Evolutionary conservation across 2,329 filamentous ascomycete genomes (phyloP).

Genomic region (Penicillium sp.): DNA sequence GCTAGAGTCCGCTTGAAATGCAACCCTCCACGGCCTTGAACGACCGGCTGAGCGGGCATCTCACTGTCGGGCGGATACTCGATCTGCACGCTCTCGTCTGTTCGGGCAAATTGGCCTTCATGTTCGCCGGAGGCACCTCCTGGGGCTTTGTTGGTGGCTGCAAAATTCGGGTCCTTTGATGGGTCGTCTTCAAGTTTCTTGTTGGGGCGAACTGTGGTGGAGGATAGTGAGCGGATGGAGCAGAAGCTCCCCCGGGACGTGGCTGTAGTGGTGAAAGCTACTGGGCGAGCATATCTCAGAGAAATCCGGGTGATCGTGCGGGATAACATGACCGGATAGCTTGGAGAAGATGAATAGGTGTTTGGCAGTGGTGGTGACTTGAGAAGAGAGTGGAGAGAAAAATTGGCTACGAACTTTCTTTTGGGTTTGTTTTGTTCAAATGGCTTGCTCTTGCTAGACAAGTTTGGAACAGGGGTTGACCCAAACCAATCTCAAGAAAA

Average conservation of each 20-base stretch:
- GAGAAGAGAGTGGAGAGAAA: not conserved
- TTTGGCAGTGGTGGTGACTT: no score
- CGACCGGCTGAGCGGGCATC: conserved; percentile 70
- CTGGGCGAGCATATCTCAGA: conserved; percentile 24
- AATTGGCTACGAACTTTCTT: no score
- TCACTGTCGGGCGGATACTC: conserved; percentile 77
- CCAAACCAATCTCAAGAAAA: no score
- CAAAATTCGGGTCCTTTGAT: conserved; percentile 29
- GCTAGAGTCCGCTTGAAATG: conserved; percentile 85
- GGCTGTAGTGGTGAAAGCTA: conserved; percentile 12
- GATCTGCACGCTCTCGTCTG: conserved; percentile 76
- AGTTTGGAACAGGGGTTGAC: no score
- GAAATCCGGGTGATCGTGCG: conserved; percentile 31
- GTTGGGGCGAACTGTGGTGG: conserved; percentile 29
- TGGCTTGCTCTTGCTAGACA: no score
- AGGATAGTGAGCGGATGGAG: conserved; percentile 35
- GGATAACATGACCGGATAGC: conserved; percentile 32
- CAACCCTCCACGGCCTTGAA: conserved; percentile 75
- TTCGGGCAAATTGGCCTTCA: conserved; percentile 75
- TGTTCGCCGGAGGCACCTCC: conserved; percentile 43
- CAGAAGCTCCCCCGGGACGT: conserved; percentile 6
- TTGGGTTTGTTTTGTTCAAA: no score
- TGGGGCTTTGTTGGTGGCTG: conserved; percentile 37
- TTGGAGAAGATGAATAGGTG: no score
- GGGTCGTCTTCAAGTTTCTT: conserved; percentile 30